Percentiles rank a stretch among this genome's conserved stretches.
Conservation (phyloP, 1,284 basidiomycete genomes). For the Polyporus tsugae region DNA sequence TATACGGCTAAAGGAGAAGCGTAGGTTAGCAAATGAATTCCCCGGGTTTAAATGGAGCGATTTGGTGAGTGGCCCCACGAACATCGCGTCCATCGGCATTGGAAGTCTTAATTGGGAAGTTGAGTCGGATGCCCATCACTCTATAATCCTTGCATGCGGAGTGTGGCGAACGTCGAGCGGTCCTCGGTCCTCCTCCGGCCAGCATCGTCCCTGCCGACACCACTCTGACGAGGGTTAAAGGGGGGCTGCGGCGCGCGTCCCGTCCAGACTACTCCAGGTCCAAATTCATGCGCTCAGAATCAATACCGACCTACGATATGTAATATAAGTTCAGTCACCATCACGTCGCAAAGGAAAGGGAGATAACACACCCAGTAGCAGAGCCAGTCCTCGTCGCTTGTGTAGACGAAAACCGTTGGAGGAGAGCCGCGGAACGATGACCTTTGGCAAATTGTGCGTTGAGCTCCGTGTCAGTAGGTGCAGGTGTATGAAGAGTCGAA, state of each 20-base stretch:
- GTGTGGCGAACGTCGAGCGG: slow-evolving; percentile 69
- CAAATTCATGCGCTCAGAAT: slow-evolving; percentile 60
- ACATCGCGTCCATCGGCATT: not conserved
- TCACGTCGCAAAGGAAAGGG: not conserved
- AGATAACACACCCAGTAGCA: slow-evolving; percentile 68
- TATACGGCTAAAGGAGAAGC: not conserved
- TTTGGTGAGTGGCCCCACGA: not conserved
- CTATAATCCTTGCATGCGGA: slow-evolving; percentile 72
- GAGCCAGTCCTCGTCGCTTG: slow-evolving; percentile 76
- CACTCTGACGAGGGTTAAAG: slow-evolving; percentile 58
- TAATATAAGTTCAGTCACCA: not conserved
- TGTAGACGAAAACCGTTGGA: slow-evolving; percentile 83
- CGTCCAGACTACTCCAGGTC: slow-evolving; percentile 71
- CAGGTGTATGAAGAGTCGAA: no score
- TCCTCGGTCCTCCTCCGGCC: slow-evolving; percentile 66
- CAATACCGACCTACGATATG: slow-evolving; percentile 52
- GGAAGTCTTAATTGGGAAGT: not conserved
- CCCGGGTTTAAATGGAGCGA: not conserved
- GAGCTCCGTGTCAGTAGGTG: no score
- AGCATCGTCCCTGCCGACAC: slow-evolving; percentile 56
- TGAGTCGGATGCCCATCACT: slow-evolving; percentile 47
- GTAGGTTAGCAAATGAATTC: not conserved
- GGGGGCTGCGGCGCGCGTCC: slow-evolving; percentile 51
- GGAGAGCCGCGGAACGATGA: slow-evolving; percentile 54
- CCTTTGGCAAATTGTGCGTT: no score